phyloP scores from a whole-genome alignment of 768 basidiomycete genomes.

The Lepiota brunneoincarnata region DNA sequence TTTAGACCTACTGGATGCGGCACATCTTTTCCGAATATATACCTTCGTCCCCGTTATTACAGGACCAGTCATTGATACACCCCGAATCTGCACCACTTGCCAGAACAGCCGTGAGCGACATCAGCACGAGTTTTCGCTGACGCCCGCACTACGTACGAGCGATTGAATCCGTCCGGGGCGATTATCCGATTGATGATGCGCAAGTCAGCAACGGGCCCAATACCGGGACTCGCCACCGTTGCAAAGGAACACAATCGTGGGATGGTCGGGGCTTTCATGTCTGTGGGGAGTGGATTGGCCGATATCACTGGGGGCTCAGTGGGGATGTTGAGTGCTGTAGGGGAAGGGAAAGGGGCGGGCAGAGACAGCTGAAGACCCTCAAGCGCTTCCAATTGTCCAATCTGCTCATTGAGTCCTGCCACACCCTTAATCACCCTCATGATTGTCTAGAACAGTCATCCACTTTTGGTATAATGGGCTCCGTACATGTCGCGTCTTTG shows the following conservation, averaged over 20 bases:
- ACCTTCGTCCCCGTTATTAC: no score
- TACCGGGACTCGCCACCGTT: constrained; percentile 17
- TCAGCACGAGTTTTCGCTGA: not conserved
- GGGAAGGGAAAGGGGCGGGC: constrained; percentile 26
- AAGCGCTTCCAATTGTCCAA: no score
- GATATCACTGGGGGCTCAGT: constrained; percentile 29
- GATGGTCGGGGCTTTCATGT: no score
- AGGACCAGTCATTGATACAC: constrained; percentile 24
- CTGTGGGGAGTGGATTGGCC: constrained; percentile 36
- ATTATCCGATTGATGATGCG: constrained; percentile 40
- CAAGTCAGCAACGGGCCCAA: constrained; percentile 31
- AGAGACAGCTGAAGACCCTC: no score
- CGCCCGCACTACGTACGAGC: constrained; percentile 26
- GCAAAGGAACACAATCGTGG: no score
- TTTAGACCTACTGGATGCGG: no score
- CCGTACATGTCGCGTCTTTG: no score
- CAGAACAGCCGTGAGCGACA: constrained; percentile 23
- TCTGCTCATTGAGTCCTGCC: no score
- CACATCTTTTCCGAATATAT: no score
- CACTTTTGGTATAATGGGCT: no score
- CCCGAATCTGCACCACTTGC: constrained; percentile 25
- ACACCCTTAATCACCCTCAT: no score
- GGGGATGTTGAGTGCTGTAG: constrained; percentile 26
- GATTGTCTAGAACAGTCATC: no score
- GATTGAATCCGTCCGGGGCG: constrained; percentile 46